Percentiles rank a stretch among this genome's conserved stretches.
These are phyloP conservation scores for Russula griseocarnosa DNA, from an alignment of 768 basidiomycete species.

Conservation along the genomic window DNA sequence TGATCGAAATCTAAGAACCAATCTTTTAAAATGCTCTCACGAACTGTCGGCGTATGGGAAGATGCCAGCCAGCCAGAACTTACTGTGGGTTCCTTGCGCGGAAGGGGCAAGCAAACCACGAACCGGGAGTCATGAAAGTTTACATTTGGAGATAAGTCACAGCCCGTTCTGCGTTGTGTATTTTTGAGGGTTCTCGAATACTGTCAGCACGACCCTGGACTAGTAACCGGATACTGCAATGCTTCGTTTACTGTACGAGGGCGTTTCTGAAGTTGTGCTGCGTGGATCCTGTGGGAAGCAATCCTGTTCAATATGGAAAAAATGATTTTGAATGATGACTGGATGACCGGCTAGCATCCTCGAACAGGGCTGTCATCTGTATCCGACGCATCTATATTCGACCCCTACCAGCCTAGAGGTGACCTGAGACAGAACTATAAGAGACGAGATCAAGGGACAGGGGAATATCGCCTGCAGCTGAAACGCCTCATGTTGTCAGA, in stretches of 20 bases:
- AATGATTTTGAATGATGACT: neutral
- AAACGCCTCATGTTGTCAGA: neutral
- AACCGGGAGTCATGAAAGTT: constrained; percentile 3
- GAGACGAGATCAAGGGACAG: neutral
- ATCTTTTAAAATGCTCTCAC: neutral
- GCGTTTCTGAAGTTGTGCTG: no score
- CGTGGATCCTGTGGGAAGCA: neutral
- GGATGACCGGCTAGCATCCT: neutral
- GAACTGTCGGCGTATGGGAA: neutral
- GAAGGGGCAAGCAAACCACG: neutral
- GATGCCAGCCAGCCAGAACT: neutral
- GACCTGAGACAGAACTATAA: neutral
- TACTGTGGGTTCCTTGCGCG: neutral
- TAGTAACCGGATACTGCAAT: neutral
- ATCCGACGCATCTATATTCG: neutral
- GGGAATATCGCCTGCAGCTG: neutral
- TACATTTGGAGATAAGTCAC: neutral
- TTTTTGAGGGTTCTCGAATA: neutral
- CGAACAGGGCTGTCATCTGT: neutral
- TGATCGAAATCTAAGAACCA: neutral
- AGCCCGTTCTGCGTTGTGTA: neutral
- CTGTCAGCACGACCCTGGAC: neutral
- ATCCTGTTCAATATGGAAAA: neutral
- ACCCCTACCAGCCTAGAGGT: no score
- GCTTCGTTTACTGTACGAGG: neutral